These are phyloP conservation scores for Termitomyces sp. DNA, from an alignment of 1,284 basidiomycete genomes.

Conservation along the genomic window DNA sequence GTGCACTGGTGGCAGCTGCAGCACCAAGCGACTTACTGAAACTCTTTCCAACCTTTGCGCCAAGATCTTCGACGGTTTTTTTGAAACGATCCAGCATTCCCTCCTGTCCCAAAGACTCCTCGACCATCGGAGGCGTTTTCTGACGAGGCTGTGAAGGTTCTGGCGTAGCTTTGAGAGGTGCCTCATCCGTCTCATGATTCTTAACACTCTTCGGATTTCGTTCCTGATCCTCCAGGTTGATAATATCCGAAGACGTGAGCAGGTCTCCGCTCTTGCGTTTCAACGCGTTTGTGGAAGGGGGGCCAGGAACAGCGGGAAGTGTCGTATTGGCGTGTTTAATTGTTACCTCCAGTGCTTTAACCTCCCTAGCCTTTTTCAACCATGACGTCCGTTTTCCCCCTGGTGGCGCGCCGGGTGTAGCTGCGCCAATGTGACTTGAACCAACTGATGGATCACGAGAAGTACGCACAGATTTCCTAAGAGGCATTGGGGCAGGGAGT, in stretches of 20 bases:
- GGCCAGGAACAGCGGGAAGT: constrained; percentile 9
- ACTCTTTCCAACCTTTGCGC: constrained; percentile 57
- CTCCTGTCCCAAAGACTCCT: constrained; percentile 36
- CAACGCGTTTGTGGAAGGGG: constrained; percentile 21
- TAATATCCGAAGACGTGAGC: constrained; percentile 17
- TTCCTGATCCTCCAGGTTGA: constrained; percentile 32
- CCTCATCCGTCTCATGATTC: constrained; percentile 30
- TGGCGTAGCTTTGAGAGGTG: constrained; percentile 24
- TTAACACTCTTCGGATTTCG: constrained; percentile 48
- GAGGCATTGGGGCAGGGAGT: constrained; percentile 60
- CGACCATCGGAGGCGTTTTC: constrained; percentile 13
- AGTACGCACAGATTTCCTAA: constrained; percentile 60
- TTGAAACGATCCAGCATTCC: constrained; percentile 60
- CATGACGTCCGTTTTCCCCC: constrained; percentile 69
- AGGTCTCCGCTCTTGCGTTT: constrained; percentile 71
- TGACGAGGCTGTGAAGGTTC: constrained; percentile 7
- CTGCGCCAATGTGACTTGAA: constrained; percentile 26
- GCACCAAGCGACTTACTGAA: constrained; percentile 61
- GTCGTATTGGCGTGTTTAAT: constrained; percentile 35
- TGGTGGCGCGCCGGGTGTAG: constrained; percentile 39
- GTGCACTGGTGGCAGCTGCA: constrained; percentile 47
- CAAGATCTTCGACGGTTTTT: constrained; percentile 61
- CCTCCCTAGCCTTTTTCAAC: constrained; percentile 71
- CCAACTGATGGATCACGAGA: constrained; percentile 42
- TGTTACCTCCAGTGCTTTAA: constrained; percentile 60